Base-by-base conservation (phyloP, 2,329 filamentous ascomycete genomes). In the Ophiocordyceps sinensis region DNA sequence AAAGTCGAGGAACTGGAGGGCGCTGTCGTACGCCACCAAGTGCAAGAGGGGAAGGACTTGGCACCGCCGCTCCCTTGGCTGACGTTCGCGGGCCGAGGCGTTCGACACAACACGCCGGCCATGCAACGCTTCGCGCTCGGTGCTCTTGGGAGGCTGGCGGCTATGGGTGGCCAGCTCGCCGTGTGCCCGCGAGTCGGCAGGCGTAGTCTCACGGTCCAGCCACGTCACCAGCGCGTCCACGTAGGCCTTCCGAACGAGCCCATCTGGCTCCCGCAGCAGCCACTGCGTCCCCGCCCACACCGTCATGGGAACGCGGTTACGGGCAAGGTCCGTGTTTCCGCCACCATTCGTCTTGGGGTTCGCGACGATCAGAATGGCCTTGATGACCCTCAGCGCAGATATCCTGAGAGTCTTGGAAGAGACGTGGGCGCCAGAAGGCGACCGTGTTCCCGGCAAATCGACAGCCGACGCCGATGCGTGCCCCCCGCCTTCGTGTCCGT, bases 221-320 rank as follows among this genome's bases (percentile, higher is more conserved):
- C 89, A 98, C 1, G 83, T 84, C 34, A 85, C 60, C 14, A 96
- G 61, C 5, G 86, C 84, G 58, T 94, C 85, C 7, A 80, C 76
- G 51, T 96, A 98, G 1, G 87, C 85, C 55, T 81, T 81, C 41
- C 88, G 77, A 29, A 96, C 87, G 28, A 77, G 71, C 28, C 77
- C 77, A 51, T 88, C 81, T 1, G 77, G 71, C 53, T 95, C 89
- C 31, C 83, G 79, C 17, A 96, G 65, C 36, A 96, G 74, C 85
- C 86, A 94, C 46, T 95, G 86, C 0, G 88, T 94, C n/a, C 85
- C 86, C 59, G 96, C 88, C 91, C 91, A 98, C 0, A 88, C 82
- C 41, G 83, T 75, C 9, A 94, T 70, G 0, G 84, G 79, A 1
- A 93, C 84, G 34, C 71, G 76, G 56, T 82, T 85, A 47, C 87